A percentile compares a stretch with the other conserved stretches of the same genome.
These are phyloP conservation scores for Chlamydomonas incerta DNA, from an alignment of 139 green algal genomes.

Conservation along the genomic window DNA sequence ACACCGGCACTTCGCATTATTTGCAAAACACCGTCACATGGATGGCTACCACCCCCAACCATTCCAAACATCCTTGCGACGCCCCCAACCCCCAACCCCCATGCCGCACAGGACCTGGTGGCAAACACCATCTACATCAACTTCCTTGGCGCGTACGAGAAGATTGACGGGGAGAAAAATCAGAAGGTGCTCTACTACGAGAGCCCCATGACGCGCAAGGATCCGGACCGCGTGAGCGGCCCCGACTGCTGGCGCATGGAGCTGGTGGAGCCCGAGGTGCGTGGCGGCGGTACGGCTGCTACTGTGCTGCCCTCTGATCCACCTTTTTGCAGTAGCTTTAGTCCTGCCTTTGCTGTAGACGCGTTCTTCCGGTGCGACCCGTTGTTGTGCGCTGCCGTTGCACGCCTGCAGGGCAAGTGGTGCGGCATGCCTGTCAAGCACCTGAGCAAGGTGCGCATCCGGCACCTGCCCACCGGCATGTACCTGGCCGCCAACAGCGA, in stretches of 20 bases:
- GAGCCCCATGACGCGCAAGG: constrained; percentile 25
- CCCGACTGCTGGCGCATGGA: constrained; percentile 28
- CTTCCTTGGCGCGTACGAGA: not conserved
- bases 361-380: too few relatives aligned
- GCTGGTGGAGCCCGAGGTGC: constrained; percentile 23
- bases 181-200: constrained; percentile 39
- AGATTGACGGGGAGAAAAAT: not conserved
- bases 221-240: constrained; percentile 5
- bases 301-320: too few relatives aligned
- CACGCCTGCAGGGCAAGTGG: constrained; percentile 13
- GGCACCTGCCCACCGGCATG: constrained; percentile 33
- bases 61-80: too few relatives aligned
- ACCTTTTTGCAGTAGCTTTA: too few relatives aligned
- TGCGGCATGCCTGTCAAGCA: constrained; percentile 20
- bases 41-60: too few relatives aligned
- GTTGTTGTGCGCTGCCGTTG: too few relatives aligned
- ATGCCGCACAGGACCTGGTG: constrained; percentile 45
- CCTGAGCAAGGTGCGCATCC: constrained; percentile 14
- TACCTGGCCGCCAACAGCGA: constrained; percentile 15
- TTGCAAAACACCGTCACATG: too few relatives aligned
- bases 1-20: too few relatives aligned
- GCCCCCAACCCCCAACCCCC: too few relatives aligned
- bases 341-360: too few relatives aligned
- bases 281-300: not conserved
- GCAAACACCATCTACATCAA: constrained; percentile 49